phyloP scores from a whole-genome alignment of 2,329 filamentous ascomycete species.

The Pyrenochaeta sp. region DNA sequence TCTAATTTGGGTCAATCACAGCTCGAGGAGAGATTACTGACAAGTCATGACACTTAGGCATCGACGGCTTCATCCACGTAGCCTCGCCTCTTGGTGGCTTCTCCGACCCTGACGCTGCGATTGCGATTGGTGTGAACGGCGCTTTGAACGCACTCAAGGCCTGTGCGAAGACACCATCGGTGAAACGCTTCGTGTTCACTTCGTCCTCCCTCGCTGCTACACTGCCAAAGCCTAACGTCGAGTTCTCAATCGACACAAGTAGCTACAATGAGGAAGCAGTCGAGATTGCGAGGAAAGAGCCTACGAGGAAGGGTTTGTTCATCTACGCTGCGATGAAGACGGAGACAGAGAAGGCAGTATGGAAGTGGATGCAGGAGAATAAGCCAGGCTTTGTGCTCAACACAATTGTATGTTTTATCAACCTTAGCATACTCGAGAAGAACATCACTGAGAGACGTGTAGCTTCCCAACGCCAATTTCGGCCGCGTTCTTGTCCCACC shows the following conservation, averaged over 20 bases:
- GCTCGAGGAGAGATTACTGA: not conserved
- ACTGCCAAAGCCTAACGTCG: conserved; percentile 45
- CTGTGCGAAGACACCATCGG: conserved; percentile 49
- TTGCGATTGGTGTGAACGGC: conserved; percentile 51
- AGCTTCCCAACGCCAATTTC: conserved; percentile 49
- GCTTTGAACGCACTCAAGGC: conserved; percentile 53
- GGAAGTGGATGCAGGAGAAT: conserved; percentile 56
- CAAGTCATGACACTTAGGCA: conserved; percentile 4
- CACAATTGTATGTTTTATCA: conserved; percentile 32
- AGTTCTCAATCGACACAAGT: conserved; percentile 43
- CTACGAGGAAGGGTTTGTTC: conserved; percentile 24
- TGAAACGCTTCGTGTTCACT: conserved; percentile 57
- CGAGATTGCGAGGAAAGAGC: conserved; percentile 35
- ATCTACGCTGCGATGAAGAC: conserved; percentile 60
- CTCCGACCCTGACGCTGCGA: conserved; percentile 48
- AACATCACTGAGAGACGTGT: not conserved
- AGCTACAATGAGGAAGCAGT: conserved; percentile 52
- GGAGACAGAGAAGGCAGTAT: conserved; percentile 56
- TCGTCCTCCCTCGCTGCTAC: conserved; percentile 52
- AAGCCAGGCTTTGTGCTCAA: conserved; percentile 57
- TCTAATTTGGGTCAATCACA: not conserved
- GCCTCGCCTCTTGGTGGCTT: conserved; percentile 54
- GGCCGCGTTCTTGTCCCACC: conserved; percentile 47
- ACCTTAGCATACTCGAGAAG: not conserved
- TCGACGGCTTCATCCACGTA: conserved; percentile 56